phyloP scores from a whole-genome alignment of 306 rosid genomes.

The Oxytropis ochrocephala region DNA sequence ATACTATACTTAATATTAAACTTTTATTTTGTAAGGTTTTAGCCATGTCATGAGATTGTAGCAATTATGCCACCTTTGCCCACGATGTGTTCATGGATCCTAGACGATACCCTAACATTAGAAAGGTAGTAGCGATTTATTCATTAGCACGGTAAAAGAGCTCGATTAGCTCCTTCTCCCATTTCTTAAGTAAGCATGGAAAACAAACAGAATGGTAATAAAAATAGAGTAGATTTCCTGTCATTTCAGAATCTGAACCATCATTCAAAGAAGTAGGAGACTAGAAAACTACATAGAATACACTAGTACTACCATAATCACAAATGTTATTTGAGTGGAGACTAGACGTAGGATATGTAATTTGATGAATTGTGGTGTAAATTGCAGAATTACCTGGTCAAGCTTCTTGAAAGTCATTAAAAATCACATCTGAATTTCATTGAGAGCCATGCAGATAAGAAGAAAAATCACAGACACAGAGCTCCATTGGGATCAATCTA shows the following conservation, averaged over 20 bases:
- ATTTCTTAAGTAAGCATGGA: neutral
- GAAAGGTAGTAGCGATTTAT: neutral
- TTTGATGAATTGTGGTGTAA: neutral
- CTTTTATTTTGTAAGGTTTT: neutral
- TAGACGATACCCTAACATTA: neutral
- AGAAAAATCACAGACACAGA: neutral
- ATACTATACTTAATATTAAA: neutral
- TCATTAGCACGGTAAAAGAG: neutral
- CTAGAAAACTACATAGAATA: too few species aligned
- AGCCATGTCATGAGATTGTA: neutral
- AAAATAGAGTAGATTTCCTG: neutral
- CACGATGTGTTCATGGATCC: neutral
- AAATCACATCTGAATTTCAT: conserved; percentile 15
- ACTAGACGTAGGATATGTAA: neutral
- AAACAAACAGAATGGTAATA: neutral
- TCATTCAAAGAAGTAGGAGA: conserved; percentile 11
- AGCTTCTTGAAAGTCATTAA: conserved; percentile 10
- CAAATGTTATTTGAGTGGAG: neutral
- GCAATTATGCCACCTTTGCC: neutral
- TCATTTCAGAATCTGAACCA: conserved; percentile 4
- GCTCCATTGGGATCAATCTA: conserved; percentile 8
- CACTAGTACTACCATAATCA: neutral
- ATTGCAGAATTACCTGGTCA: conserved; percentile 30
- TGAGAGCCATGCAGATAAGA: conserved; percentile 12
- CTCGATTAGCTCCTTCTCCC: neutral